Conservation (phyloP, 306 rosid genomes). For the Rosa persica region DNA sequence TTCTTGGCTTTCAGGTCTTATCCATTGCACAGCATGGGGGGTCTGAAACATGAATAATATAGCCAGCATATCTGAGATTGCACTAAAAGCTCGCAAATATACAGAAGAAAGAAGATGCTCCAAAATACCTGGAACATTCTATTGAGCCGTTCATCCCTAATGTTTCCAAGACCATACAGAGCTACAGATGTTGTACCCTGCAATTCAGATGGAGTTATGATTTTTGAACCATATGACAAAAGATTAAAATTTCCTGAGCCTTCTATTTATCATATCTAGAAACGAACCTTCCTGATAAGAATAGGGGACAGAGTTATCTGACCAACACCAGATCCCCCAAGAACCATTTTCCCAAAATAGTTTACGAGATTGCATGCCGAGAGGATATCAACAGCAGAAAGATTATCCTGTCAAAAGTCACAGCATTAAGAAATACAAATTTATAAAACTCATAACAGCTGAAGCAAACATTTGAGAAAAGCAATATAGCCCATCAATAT, state of each 20-base stretch:
- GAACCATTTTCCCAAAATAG: conserved; percentile 96
- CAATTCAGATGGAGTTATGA: conserved; percentile 31
- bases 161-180: conserved; percentile 94
- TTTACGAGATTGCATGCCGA: conserved; percentile 96
- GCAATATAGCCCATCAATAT: too few relatives aligned
- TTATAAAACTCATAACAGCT: conserved; percentile 23
- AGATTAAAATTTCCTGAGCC: conserved; percentile 10
- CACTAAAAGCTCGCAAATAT: conserved; percentile 20
- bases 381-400: conserved; percentile 97
- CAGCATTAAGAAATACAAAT: conserved; percentile 28
- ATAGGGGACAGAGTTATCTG: conserved; percentile 84
- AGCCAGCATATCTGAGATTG: conserved; percentile 15
- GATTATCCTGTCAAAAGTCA: conserved; percentile 86
- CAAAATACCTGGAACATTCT: conserved; percentile 93
- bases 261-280: conserved; percentile 25
- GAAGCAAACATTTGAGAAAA: conserved; percentile 20
- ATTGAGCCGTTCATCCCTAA: conserved; percentile 95
- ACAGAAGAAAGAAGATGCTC: conserved; percentile 23
- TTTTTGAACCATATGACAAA: conserved; percentile 18
- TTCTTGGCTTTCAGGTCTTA: conserved; percentile 94
- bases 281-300: conserved; percentile 86
- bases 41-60: conserved; percentile 58
- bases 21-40: conserved; percentile 98
- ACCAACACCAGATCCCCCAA: conserved; percentile 99
- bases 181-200: conserved; percentile 96